phyloP scores from a whole-genome alignment of 139 green algal genomes.

The Chlamydomonas applanata region DNA sequence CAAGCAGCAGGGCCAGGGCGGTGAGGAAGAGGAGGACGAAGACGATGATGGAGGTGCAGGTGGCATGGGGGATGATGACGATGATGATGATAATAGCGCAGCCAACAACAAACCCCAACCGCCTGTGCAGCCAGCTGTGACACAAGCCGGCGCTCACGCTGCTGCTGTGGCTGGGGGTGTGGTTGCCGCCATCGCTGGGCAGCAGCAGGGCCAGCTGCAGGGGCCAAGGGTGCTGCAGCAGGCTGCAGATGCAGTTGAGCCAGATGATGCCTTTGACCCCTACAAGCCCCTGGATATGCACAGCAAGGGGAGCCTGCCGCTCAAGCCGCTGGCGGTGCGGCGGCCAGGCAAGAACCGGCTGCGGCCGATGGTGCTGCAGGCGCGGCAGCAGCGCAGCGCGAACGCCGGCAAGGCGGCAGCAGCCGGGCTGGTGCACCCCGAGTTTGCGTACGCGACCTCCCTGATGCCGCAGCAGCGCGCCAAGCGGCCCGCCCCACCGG shows the following conservation, averaged over 20 bases:
- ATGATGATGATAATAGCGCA: slow-evolving; percentile 11
- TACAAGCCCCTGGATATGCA: slow-evolving; percentile 72
- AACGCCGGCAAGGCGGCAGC: not conserved
- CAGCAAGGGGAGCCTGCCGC: slow-evolving; percentile 34
- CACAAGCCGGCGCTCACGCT: not conserved
- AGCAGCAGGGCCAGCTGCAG: not conserved
- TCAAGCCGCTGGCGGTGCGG: slow-evolving; percentile 58
- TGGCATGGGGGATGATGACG: slow-evolving; percentile 23
- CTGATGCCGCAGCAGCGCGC: slow-evolving; percentile 14
- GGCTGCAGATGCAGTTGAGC: not conserved
- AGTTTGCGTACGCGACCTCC: slow-evolving; percentile 36
- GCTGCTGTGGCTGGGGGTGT: not conserved
- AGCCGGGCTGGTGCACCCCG: slow-evolving; percentile 16
- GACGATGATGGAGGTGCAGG: slow-evolving; percentile 26
- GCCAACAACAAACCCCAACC: not conserved
- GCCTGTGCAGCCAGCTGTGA: not conserved
- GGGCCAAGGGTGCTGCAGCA: slow-evolving; percentile 1
- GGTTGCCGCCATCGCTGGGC: not conserved
- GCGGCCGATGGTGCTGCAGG: slow-evolving; percentile 1
- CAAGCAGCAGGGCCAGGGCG: not conserved
- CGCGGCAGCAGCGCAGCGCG: not conserved
- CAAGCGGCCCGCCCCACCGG: not conserved
- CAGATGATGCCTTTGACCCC: slow-evolving; percentile 61
- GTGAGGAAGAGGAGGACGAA: slow-evolving; percentile 10
- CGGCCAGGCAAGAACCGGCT: slow-evolving; percentile 2